phyloP scores from a whole-genome alignment of 75 land plant genomes.

The Pinus taeda region DNA sequence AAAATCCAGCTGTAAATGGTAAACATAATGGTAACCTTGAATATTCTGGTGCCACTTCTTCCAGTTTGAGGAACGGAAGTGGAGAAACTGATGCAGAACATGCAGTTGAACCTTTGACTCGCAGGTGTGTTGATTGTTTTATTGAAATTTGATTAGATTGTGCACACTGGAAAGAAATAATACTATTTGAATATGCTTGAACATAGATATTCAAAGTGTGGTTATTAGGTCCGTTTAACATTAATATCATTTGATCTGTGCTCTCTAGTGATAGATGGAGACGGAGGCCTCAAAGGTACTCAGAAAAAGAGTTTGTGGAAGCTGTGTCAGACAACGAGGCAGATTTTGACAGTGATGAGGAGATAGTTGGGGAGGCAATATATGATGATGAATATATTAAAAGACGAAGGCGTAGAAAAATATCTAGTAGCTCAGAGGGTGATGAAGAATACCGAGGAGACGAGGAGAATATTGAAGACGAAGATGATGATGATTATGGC shows the following conservation, averaged over 20 bases:
- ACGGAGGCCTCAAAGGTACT: constrained; percentile 78
- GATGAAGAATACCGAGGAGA: constrained; percentile 71
- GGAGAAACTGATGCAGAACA: constrained; percentile 50
- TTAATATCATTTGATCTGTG: constrained; percentile 8
- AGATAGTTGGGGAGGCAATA: constrained; percentile 94
- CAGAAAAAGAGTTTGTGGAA: constrained; percentile 62
- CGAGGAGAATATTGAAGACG: constrained; percentile 72
- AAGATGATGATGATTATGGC: constrained; percentile 63
- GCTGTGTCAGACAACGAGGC: constrained; percentile 73
- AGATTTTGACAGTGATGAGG: constrained; percentile 88
- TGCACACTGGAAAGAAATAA: background rate
- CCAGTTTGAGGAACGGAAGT: constrained; percentile 37
- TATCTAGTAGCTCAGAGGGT: constrained; percentile 46
- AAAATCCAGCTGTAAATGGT: constrained; percentile 43
- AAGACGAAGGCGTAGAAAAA: constrained; percentile 43
- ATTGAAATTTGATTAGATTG: background rate
- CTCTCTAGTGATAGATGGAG: constrained; percentile 53
- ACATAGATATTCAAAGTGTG: background rate
- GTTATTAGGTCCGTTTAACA: background rate
- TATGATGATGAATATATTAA: constrained; percentile 91
- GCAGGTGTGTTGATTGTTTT: constrained; percentile 30
- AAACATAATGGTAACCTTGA: constrained; percentile 33
- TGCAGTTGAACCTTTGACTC: constrained; percentile 27
- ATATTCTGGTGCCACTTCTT: constrained; percentile 24
- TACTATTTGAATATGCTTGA: background rate